These are phyloP conservation scores for Kuraishia capsulata DNA, from an alignment of 805 yeast species.

Conservation along the genomic window DNA sequence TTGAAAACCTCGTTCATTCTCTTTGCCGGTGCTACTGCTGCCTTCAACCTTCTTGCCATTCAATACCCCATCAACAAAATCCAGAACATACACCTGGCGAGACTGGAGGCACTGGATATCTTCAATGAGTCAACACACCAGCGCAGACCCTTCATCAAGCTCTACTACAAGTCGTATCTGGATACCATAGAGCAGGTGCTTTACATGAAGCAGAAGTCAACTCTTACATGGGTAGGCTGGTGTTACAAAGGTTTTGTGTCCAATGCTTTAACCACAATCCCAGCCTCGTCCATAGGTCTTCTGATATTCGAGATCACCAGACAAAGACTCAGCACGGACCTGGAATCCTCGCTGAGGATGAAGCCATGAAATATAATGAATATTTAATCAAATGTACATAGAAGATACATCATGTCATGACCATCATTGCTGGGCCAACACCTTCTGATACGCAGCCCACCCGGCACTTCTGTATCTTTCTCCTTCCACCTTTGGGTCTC, in stretches of 20 bases:
- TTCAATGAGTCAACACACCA: conserved; percentile 28
- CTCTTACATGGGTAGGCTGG: conserved; percentile 51
- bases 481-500: conserved; percentile 85
- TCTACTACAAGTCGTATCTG: conserved; percentile 67
- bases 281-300: conserved; percentile 83
- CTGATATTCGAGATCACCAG: conserved; percentile 80
- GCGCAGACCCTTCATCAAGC: conserved; percentile 24
- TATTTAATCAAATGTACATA: neutral
- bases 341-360: conserved; percentile 6
- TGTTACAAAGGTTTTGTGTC: conserved; percentile 71
- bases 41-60: conserved; percentile 62
- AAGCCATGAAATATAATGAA: neutral
- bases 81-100: conserved; percentile 69
- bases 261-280: conserved; percentile 68
- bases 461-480: conserved; percentile 88
- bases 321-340: conserved; percentile 21
- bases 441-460: conserved; percentile 77
- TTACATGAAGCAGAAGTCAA: conserved; percentile 44
- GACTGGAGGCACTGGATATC: conserved; percentile 74
- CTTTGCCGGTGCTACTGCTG: conserved; percentile 83
- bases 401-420: neutral
- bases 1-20: conserved; percentile 57
- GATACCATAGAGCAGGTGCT: conserved; percentile 62
- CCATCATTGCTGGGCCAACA: conserved; percentile 12
- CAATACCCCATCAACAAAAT: conserved; percentile 79